Evolutionary conservation across 305 asterid genomes (phyloP).

Genomic region (Stenogyne calaminthoides): DNA sequence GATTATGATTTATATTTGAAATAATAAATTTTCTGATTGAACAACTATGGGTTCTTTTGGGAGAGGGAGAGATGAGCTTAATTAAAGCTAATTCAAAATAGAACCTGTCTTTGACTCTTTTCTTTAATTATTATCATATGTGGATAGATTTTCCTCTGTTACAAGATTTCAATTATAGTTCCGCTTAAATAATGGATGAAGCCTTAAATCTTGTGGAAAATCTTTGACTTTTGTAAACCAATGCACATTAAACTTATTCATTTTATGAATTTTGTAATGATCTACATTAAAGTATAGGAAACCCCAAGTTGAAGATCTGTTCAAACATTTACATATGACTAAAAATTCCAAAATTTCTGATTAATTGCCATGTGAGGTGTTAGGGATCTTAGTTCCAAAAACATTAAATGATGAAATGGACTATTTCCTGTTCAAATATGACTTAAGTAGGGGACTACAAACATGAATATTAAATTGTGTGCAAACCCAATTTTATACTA

Average conservation of each 20-base stretch:
- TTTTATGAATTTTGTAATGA: neutral
- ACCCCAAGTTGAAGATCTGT: constrained; percentile 22
- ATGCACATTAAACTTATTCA: constrained; percentile 16
- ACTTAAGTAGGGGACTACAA: constrained; percentile 39
- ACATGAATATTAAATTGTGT: neutral
- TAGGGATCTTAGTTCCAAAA: constrained; percentile 31
- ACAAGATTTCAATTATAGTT: neutral
- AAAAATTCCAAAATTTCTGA: constrained; percentile 3
- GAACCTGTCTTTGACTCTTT: neutral
- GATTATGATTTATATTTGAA: no score
- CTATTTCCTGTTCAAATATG: constrained; percentile 38
- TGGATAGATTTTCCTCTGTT: constrained; percentile 10
- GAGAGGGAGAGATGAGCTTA: neutral
- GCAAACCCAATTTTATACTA: neutral
- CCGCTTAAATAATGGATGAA: constrained; percentile 1
- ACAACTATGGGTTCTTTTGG: no score
- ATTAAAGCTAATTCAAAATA: constrained; percentile 12
- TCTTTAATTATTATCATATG: neutral
- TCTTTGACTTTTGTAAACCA: constrained; percentile 36
- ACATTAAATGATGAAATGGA: constrained; percentile 43
- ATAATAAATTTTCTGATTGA: no score
- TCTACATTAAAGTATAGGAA: constrained; percentile 7
- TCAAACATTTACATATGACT: neutral
- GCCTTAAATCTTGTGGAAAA: constrained; percentile 29
- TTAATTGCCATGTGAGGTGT: constrained; percentile 44